A percentile compares a stretch with the other conserved stretches of the same genome.
Evolutionary conservation across 192 early-diverging fungal genomes (phyloP).

Genomic region (Pecoramyces ruminantium): DNA sequence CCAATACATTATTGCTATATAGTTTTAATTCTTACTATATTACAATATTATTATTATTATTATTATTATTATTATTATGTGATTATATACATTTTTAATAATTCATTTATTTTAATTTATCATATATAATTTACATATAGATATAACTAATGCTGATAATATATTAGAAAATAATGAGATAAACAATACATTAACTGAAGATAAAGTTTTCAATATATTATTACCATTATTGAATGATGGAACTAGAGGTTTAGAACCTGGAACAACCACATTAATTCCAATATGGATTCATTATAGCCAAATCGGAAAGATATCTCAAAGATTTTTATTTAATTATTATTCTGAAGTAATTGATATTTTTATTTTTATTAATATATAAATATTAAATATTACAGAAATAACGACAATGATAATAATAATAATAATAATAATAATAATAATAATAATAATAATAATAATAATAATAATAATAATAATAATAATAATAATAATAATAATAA

Average conservation of each 20-base stretch:
- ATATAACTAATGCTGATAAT: constrained; percentile 20
- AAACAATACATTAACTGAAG: constrained; percentile 33
- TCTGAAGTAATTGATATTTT: constrained; percentile 34
- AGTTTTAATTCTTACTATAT: too few species aligned
- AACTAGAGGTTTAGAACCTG: neutral
- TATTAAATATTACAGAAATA: neutral
- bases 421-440: constrained; percentile 31
- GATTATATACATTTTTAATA: too few species aligned
- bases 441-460: neutral
- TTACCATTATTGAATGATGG: neutral
- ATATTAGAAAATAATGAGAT: constrained; percentile 6
- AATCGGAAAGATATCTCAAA: constrained; percentile 65
- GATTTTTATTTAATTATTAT: constrained; percentile 68
- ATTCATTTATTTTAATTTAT: too few species aligned
- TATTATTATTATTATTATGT: constrained; percentile 9
- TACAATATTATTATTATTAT: neutral
- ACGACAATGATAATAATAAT: constrained; percentile 13
- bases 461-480: constrained; percentile 29
- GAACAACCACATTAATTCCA: constrained; percentile 44
- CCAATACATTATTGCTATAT: too few species aligned
- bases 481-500: constrained; percentile 31
- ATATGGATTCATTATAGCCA: constrained; percentile 82
- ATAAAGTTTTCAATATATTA: constrained; percentile 9
- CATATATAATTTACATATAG: constrained; percentile 32
- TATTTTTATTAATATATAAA: constrained; percentile 3